Evolutionary conservation across 176 grass and related monocot genomes (phyloP).

Genomic region (Elymus sibiricus): DNA sequence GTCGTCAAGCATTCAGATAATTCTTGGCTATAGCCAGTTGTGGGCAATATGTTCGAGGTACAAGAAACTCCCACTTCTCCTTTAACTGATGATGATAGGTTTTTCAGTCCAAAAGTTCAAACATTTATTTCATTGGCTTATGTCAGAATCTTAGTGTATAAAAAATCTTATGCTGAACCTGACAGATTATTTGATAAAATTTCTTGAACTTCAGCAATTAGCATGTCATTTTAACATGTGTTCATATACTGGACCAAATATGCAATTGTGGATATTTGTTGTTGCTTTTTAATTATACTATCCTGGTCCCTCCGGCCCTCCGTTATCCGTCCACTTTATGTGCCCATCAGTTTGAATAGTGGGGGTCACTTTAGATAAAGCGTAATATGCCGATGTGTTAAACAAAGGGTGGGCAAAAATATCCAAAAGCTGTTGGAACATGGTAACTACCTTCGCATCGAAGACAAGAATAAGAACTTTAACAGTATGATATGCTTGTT

Average conservation of each 20-base stretch:
- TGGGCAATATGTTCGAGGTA: conserved; percentile 99
- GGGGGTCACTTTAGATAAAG: conserved; percentile 38
- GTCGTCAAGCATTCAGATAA: conserved; percentile 96
- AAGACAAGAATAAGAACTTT: conserved; percentile 44
- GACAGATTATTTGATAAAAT: neutral
- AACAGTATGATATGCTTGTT: conserved; percentile 34
- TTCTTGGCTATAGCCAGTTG: conserved; percentile 90
- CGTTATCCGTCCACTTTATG: conserved; percentile 36
- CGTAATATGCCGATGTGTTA: conserved; percentile 24
- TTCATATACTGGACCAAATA: conserved; percentile 5
- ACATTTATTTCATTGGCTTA: conserved; percentile 1
- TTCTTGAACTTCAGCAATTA: neutral
- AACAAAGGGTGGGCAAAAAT: conserved; percentile 4
- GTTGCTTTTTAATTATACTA: conserved; percentile 19
- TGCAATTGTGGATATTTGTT: conserved; percentile 22
- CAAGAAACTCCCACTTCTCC: neutral
- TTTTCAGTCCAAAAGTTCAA: neutral
- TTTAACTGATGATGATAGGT: neutral
- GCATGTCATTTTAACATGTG: conserved; percentile 13
- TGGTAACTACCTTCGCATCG: conserved; percentile 24
- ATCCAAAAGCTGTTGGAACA: conserved; percentile 14
- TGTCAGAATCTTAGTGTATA: neutral
- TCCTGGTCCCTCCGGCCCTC: neutral
- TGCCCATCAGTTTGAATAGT: conserved; percentile 28
- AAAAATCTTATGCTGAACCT: neutral